A percentile compares a stretch with the other conserved stretches of the same genome.
Evolutionary conservation across 495 filamentous ascomycete species (phyloP).

Genomic region (Glutinoglossum americanum): DNA sequence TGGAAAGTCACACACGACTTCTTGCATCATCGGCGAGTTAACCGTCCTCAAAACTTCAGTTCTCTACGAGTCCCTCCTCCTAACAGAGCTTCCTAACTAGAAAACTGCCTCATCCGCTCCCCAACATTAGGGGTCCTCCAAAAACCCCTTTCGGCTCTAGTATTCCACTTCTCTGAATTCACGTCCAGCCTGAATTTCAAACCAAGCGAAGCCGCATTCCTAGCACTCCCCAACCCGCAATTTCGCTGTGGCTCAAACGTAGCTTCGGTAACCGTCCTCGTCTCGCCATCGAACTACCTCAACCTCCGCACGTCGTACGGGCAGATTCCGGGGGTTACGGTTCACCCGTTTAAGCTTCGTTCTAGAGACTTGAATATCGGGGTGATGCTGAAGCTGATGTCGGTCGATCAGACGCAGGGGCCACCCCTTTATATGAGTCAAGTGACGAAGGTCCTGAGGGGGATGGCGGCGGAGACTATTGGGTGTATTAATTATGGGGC

Average conservation of each 20-base stretch:
- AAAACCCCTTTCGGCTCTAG: constrained; percentile 8
- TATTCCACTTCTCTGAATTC: constrained; percentile 10
- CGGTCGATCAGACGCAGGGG: constrained; percentile 4
- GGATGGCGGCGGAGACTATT: constrained; percentile 8
- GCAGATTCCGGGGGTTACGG: constrained; percentile 8
- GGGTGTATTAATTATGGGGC: constrained; percentile 6
- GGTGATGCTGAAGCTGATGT: constrained; percentile 11
- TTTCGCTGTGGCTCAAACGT: neutral
- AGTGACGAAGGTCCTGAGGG: constrained; percentile 9
- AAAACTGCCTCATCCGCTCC: constrained; percentile 9
- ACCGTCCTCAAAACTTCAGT: neutral
- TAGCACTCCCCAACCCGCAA: constrained; percentile 7
- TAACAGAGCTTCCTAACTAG: constrained; percentile 1
- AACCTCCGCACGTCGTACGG: constrained; percentile 6
- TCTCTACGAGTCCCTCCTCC: neutral
- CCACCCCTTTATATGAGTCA: constrained; percentile 10
- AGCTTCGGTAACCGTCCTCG: constrained; percentile 10
- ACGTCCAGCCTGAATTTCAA: constrained; percentile 9
- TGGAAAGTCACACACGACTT: constrained; percentile 6
- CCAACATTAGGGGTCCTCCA: constrained; percentile 7
- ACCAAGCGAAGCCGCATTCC: constrained; percentile 11
- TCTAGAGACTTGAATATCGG: constrained; percentile 6
- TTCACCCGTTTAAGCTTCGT: constrained; percentile 7
- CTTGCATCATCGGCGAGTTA: constrained; percentile 2
- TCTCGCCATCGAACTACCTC: constrained; percentile 13